These are phyloP conservation scores for Trichosporon faecale DNA, from an alignment of 1,284 basidiomycete species.

Conservation along the genomic window DNA sequence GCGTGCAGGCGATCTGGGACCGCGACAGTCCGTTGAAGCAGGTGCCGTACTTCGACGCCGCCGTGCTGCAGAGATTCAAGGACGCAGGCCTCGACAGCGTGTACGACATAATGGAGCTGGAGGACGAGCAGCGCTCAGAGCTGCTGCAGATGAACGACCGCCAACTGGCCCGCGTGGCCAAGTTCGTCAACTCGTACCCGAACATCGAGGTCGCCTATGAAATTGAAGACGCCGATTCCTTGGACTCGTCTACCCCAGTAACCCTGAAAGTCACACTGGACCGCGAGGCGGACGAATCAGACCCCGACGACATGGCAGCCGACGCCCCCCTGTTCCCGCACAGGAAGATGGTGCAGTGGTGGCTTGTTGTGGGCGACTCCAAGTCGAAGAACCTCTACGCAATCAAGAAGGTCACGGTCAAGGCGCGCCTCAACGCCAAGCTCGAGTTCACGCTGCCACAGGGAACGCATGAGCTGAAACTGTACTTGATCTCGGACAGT, in stretches of 20 bases:
- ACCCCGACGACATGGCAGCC: slow-evolving; percentile 69
- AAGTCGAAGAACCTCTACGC: slow-evolving; percentile 67
- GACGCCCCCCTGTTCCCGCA: slow-evolving; percentile 87
- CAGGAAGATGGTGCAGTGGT: slow-evolving; percentile 93
- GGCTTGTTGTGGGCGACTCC: slow-evolving; percentile 87
- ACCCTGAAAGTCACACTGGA: slow-evolving; percentile 73
- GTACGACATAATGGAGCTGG: slow-evolving; percentile 96
- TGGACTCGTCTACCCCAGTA: slow-evolving; percentile 80
- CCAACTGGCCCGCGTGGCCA: slow-evolving; percentile 78
- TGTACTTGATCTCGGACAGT: slow-evolving; percentile 90
- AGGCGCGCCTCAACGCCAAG: slow-evolving; percentile 70
- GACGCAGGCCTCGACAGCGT: slow-evolving; percentile 75
- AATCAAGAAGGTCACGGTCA: slow-evolving; percentile 93
- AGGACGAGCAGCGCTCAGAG: slow-evolving; percentile 78
- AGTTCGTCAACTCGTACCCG: slow-evolving; percentile 91
- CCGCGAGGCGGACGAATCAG: slow-evolving; percentile 75
- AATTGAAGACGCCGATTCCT: slow-evolving; percentile 72
- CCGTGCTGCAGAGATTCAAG: slow-evolving; percentile 82
- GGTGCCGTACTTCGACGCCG: slow-evolving; percentile 89
- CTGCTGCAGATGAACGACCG: slow-evolving; percentile 78
- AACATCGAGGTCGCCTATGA: slow-evolving; percentile 79
- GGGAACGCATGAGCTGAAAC: slow-evolving; percentile 73
- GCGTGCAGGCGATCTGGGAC: slow-evolving; percentile 97
- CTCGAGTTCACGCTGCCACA: slow-evolving; percentile 84
- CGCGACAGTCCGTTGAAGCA: slow-evolving; percentile 90